Base-by-base conservation (phyloP, 2,329 filamentous ascomycete genomes). In the Colletotrichum siamense region DNA sequence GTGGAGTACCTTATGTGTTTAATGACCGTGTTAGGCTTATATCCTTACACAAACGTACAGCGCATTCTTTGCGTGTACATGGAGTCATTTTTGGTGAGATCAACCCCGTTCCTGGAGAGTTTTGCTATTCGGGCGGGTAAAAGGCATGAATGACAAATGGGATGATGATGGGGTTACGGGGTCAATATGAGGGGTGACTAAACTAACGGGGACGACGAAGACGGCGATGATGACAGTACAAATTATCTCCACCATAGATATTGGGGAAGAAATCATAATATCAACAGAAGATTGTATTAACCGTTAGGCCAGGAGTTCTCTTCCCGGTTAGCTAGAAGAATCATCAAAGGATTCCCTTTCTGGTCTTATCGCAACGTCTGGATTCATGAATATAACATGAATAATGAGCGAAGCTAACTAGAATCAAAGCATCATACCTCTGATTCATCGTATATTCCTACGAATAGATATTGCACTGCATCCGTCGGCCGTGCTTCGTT, bases 311-410 rank as follows among this genome's bases (percentile, higher is more conserved):
- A n/a, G 3, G 5, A 44, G 39, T 44, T 2, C 18, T n/a, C 1
- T 44, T 0, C 0, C 5, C 0, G 36, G 4, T 18, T 39, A 39
- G 2, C 0, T 16, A 0, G 15, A 39, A 39, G 7, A 36, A 36
- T 36, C 15, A 3, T 39, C 36, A 0, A 18, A 39, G 15, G 4
- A 39, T 39, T 3, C 9, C 16, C 18, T 39, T 18, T 39, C 36
- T 39, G 2, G 8, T 39, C 15, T 18, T 39, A 39, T 39, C 36
- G 36, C 15, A 39, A 8, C 36, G 0, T 18, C 7, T 39, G 2
- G 36, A 9, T 5, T 9, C 36, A 39, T 18, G 15, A 5, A 3
- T 39, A 0, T 2, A 39, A 39, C 0, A 39, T 39, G 4, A 16
- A 16, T 0, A 2, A 8, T 39, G 1, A 39, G 36, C 2, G 36